Evolutionary conservation across 495 filamentous ascomycete genomes (phyloP).

Genomic region (Lophiostoma macrostomum): DNA sequence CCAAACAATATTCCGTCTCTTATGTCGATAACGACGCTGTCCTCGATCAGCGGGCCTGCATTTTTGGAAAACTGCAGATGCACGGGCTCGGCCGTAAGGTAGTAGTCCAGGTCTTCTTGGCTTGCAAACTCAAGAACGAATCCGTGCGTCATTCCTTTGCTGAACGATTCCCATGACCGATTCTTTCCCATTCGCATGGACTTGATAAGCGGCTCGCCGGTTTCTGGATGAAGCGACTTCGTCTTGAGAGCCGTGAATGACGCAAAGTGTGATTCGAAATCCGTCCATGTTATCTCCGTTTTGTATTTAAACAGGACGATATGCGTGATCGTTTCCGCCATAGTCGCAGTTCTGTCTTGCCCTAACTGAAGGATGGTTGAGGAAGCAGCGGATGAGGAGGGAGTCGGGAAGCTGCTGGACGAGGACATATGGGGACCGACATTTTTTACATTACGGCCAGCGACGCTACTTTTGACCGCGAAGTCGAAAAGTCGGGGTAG

Average conservation of each 20-base stretch:
- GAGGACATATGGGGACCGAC: too few relatives aligned
- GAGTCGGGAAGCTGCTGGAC: too few relatives aligned
- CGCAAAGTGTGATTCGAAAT: constrained; percentile 26
- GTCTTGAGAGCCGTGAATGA: constrained; percentile 19
- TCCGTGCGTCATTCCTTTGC: constrained; percentile 33
- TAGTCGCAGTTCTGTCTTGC: background rate
- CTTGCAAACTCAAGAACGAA: constrained; percentile 34
- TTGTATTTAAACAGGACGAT: constrained; percentile 33
- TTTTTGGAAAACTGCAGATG: constrained; percentile 23
- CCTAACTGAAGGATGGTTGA: background rate
- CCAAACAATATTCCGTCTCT: constrained; percentile 15
- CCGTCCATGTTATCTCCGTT: constrained; percentile 22
- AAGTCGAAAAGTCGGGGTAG: too few relatives aligned
- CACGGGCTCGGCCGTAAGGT: constrained; percentile 30
- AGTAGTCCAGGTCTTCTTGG: constrained; percentile 34
- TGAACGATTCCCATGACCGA: constrained; percentile 28
- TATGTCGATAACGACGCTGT: constrained; percentile 16
- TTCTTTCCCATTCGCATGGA: constrained; percentile 30
- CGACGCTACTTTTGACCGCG: too few relatives aligned
- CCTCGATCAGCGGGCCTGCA: constrained; percentile 19
- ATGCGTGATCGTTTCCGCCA: constrained; percentile 22
- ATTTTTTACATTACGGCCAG: too few relatives aligned
- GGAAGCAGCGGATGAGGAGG: too few relatives aligned
- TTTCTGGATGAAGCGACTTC: constrained; percentile 17
- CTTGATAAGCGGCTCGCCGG: constrained; percentile 27